phyloP scores from a whole-genome alignment of 2,329 filamentous ascomycete species.

The Aspergillus japonicus region DNA sequence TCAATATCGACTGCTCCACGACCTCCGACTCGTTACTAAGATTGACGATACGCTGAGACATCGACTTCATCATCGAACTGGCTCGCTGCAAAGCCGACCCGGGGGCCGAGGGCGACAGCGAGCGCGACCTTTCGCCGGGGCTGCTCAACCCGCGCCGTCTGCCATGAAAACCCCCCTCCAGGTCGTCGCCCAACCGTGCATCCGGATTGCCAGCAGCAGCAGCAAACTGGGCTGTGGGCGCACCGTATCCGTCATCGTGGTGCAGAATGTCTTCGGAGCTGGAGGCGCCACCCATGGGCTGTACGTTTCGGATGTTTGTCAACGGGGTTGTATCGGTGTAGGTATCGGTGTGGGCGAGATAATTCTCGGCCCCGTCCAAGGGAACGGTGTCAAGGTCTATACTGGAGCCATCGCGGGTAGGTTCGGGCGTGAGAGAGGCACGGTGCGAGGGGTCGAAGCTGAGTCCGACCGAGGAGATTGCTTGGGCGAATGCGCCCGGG shows the following conservation, averaged over 20 bases:
- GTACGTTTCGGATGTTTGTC: slow-evolving; percentile 56
- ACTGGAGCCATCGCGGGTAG: slow-evolving; percentile 26
- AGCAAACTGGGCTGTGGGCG: slow-evolving; percentile 56
- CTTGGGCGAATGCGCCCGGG: slow-evolving; percentile 41
- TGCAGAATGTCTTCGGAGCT: slow-evolving; percentile 39
- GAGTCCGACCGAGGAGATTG: slow-evolving; percentile 44
- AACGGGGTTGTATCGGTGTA: slow-evolving; percentile 58
- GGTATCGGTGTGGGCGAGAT: slow-evolving; percentile 53
- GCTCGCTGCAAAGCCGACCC: slow-evolving; percentile 65
- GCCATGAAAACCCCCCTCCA: slow-evolving; percentile 59
- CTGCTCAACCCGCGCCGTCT: slow-evolving; percentile 58
- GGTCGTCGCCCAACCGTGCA: slow-evolving; percentile 61
- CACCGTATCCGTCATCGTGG: slow-evolving; percentile 51
- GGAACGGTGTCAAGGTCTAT: slow-evolving; percentile 30
- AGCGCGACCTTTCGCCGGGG: slow-evolving; percentile 45
- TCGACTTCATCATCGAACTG: slow-evolving; percentile 74
- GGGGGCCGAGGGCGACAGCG: slow-evolving; percentile 62
- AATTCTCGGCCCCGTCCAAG: slow-evolving; percentile 49
- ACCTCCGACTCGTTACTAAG: slow-evolving; percentile 89
- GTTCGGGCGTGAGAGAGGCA: slow-evolving; percentile 19
- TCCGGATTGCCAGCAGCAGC: slow-evolving; percentile 37
- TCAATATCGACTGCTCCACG: slow-evolving; percentile 68
- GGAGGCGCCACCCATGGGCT: slow-evolving; percentile 55
- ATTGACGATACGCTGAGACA: slow-evolving; percentile 97
- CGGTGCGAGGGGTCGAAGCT: slow-evolving; percentile 35